phyloP scores from a whole-genome alignment of 306 rosid species.

The Mimosa pudica region DNA sequence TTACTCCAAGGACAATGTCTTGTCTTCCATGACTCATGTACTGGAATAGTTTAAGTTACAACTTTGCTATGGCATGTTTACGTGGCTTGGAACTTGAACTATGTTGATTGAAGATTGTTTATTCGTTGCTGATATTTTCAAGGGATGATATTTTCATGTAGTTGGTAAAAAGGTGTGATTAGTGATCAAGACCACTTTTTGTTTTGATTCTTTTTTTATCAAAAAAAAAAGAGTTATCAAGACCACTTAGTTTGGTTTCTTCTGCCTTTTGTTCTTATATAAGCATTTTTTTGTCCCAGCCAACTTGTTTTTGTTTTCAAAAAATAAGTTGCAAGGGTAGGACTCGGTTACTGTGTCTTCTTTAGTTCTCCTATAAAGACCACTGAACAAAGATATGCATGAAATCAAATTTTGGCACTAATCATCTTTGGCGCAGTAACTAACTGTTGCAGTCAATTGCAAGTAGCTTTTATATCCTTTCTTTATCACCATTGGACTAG shows the following conservation, averaged over 20 bases:
- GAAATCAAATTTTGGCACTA: background rate
- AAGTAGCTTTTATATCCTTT: constrained; percentile 17
- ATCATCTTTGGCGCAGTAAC: constrained; percentile 2
- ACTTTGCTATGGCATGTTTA: background rate
- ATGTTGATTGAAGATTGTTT: constrained; percentile 21
- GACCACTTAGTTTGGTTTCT: constrained; percentile 14
- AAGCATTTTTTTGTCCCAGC: constrained; percentile 12
- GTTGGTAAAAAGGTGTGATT: constrained; percentile 25
- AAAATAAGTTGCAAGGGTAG: background rate
- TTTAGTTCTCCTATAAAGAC: constrained; percentile 9
- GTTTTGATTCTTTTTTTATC: too few relatives aligned
- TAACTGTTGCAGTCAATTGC: constrained; percentile 7
- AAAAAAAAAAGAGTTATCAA: too few relatives aligned
- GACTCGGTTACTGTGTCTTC: background rate
- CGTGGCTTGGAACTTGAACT: constrained; percentile 14
- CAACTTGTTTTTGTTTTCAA: background rate
- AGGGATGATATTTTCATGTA: constrained; percentile 9
- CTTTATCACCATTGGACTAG: constrained; percentile 2
- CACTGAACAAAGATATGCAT: background rate
- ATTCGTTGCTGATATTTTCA: constrained; percentile 16
- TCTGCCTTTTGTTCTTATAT: constrained; percentile 2
- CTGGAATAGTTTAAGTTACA: background rate
- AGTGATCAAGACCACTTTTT: too few relatives aligned
- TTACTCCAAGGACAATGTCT: background rate
- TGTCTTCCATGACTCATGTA: background rate